Base-by-base conservation (phyloP, 108 stramenopile genomes). In the Nannochloropsis salina region DNA sequence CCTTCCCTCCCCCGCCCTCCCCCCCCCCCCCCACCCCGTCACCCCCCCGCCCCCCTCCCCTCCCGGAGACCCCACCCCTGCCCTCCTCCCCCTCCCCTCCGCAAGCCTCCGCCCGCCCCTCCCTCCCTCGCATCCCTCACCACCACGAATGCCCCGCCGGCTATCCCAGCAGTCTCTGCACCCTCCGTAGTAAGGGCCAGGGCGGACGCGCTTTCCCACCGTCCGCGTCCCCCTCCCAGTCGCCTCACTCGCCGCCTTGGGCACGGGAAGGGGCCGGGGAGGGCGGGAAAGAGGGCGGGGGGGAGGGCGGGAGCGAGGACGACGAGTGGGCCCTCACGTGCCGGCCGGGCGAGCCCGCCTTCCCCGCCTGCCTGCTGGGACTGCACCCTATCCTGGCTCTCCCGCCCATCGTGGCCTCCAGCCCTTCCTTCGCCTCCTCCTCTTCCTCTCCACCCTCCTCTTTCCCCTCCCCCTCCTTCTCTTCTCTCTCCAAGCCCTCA, bases 311-410 rank as follows among this genome's bases (percentile, higher is more conserved):
- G 61, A 74, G n/a, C 4, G 61, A 74, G 8, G 61, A 74, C 20
- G 61, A n/a, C 4, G 20, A 4, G 61, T 74, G 61, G 61, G 83
- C 80, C 15, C 83, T 41, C 80, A 21, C 42, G 45, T 88, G 87
- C 80, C 87, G 84, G 82, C 84, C 82, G 12, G 84, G 88, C n/a
- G 47, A 85, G 81, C 21, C 84, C 11, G 81, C 40, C 82, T 88
- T 88, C 51, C 88, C 88, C 40, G 42, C 44, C 22, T 88, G 88
- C 84, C 40, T 88, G 81, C 42, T 61, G 45, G 88, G 88, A 9
- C 82, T 85, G 31, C 84, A 88, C 44, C 47, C 81, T 22, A 82
- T 88, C 80, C 80, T 22, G 11, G 80, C 61, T 2, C 2, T 74
- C 61, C 31, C 31, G 31, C 47, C 81, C 42, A 82, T 88, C 80